phyloP scores from a whole-genome alignment of 768 basidiomycete species.

The Stropharia rugosoannulata region DNA sequence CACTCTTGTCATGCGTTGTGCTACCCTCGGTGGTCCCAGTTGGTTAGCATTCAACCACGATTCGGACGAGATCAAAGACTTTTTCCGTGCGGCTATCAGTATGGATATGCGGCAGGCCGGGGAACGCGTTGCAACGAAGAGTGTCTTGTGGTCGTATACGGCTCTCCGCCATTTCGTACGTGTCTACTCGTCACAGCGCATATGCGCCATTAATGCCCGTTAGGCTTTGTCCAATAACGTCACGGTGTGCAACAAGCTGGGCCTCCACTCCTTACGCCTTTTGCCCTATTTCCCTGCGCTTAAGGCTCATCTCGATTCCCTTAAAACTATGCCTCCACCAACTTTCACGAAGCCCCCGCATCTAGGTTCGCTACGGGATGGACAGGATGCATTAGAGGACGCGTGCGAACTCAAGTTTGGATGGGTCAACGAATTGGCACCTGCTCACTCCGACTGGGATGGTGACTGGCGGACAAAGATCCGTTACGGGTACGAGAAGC shows the following conservation, averaged over 20 bases:
- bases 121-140: slow-evolving; percentile 77
- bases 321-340: slow-evolving; percentile 57
- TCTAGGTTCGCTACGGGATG: slow-evolving; percentile 56
- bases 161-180: slow-evolving; percentile 74
- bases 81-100: slow-evolving; percentile 63
- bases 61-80: slow-evolving; percentile 71
- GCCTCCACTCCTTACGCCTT: slow-evolving; percentile 65
- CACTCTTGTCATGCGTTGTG: slow-evolving; percentile 64
- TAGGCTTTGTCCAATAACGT: slow-evolving; percentile 74
- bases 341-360: slow-evolving; percentile 67
- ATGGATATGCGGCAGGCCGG: slow-evolving; percentile 82
- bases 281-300: slow-evolving; percentile 61
- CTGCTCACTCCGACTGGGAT: slow-evolving; percentile 44
- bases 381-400: slow-evolving; percentile 62
- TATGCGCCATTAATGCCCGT: slow-evolving; percentile 10
- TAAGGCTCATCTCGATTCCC: slow-evolving; percentile 57
- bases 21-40: slow-evolving; percentile 58
- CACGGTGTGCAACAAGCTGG: slow-evolving; percentile 59
- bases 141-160: slow-evolving; percentile 78
- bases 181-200: slow-evolving; percentile 15
- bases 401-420: slow-evolving; percentile 59
- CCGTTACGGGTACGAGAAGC: slow-evolving; percentile 61
- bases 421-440: slow-evolving; percentile 32
- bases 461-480: slow-evolving; percentile 61
- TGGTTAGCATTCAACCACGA: slow-evolving; percentile 72